Evolutionary conservation across 116 monocot genomes (phyloP).

Genomic region (Posidonia oceanica): DNA sequence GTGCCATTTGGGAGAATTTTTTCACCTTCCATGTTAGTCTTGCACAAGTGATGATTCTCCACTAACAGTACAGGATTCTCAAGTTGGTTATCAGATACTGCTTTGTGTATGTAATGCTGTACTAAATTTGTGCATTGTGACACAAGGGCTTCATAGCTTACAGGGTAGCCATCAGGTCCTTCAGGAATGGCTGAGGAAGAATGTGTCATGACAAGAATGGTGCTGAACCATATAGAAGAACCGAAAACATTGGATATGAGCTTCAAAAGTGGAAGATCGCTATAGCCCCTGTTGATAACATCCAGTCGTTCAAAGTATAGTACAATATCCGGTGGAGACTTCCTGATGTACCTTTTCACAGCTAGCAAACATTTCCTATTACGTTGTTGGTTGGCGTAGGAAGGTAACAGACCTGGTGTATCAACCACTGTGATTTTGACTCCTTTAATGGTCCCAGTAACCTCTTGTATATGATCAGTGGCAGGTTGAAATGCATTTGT

Average conservation of each 20-base stretch:
- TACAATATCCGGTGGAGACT: constrained; percentile 75
- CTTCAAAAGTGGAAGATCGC: constrained; percentile 53
- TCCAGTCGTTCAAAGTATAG: constrained; percentile 81
- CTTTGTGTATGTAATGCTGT: constrained; percentile 49
- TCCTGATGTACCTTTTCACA: constrained; percentile 61
- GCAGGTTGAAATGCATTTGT: constrained; percentile 67
- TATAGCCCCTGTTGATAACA: constrained; percentile 22
- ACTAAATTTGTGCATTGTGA: constrained; percentile 26
- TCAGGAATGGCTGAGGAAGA: constrained; percentile 52
- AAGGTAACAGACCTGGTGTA: constrained; percentile 79
- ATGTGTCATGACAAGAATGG: constrained; percentile 85
- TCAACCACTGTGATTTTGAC: constrained; percentile 69
- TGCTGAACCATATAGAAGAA: constrained; percentile 82
- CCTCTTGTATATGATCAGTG: constrained; percentile 54
- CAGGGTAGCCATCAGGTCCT: constrained; percentile 45
- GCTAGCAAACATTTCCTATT: constrained; percentile 55
- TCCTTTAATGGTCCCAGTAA: constrained; percentile 60
- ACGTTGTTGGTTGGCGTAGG: constrained; percentile 18
- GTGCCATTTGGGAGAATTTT: constrained; percentile 66
- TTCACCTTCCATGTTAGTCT: constrained; percentile 41
- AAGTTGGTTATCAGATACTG: constrained; percentile 37
- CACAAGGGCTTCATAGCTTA: constrained; percentile 44
- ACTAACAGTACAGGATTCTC: constrained; percentile 61
- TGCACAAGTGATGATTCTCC: constrained; percentile 71
- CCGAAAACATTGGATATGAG: constrained; percentile 83